Evolutionary conservation across 768 basidiomycete species (phyloP).

Genomic region (Xerocomellus chrysenteron): DNA sequence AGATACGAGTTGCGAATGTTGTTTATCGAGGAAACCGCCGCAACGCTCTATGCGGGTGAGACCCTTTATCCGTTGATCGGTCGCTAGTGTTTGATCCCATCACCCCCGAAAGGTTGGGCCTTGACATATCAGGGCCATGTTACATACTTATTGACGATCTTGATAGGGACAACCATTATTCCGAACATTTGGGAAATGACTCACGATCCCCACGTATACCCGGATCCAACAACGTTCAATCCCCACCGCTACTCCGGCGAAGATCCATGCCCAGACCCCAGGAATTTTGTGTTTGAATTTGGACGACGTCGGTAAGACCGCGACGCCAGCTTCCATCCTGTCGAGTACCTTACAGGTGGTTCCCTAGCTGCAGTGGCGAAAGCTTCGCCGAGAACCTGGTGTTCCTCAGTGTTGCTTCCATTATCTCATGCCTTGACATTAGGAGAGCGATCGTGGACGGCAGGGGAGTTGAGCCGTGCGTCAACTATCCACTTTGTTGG

Average conservation of each 20-base stretch:
- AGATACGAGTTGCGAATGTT: neutral
- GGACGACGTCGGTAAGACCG: conserved; percentile 5
- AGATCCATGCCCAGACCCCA: neutral
- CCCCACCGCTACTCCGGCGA: neutral
- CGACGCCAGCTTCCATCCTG: neutral
- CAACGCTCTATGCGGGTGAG: conserved; percentile 1
- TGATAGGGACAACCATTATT: neutral
- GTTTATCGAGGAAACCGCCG: conserved; percentile 5
- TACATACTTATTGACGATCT: neutral
- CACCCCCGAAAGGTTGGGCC: neutral
- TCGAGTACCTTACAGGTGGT: neutral
- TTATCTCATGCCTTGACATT: neutral
- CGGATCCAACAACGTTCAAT: neutral
- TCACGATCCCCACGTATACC: neutral
- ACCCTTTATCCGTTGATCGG: neutral
- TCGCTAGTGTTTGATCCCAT: neutral
- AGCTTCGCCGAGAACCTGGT: neutral
- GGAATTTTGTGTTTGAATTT: neutral
- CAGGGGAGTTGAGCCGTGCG: neutral
- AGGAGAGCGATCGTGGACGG: neutral
- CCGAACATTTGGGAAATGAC: conserved; percentile 8
- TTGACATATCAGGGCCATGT: neutral
- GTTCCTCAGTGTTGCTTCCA: neutral
- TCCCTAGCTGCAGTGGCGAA: neutral
- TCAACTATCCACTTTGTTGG: conserved; percentile 2